Evolutionary conservation across 176 grass and related monocot genomes (phyloP).

Genomic region (Dendrocalamus sinicus): DNA sequence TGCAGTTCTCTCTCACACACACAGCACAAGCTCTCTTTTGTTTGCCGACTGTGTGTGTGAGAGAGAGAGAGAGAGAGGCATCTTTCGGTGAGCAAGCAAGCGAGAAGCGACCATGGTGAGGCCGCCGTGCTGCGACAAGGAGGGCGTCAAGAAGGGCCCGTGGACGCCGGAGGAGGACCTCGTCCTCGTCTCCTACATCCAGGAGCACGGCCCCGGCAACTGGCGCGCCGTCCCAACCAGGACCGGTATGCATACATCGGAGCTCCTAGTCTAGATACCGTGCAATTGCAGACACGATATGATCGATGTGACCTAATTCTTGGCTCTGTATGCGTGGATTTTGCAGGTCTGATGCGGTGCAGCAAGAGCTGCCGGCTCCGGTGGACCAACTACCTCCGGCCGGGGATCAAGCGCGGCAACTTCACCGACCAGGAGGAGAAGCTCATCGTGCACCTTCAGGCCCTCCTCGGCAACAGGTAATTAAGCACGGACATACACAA

Average conservation of each 20-base stretch:
- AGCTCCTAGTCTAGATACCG: neutral
- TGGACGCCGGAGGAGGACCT: constrained; percentile 98
- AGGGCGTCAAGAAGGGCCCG: constrained; percentile 89
- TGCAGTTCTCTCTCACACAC: too few relatives aligned
- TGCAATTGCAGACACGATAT: neutral
- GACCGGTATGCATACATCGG: constrained; percentile 43
- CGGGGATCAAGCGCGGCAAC: constrained; percentile 88
- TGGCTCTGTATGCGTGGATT: constrained; percentile 17
- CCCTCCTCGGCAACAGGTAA: constrained; percentile 79
- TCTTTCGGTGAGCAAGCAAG: neutral
- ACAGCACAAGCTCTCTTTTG: neutral
- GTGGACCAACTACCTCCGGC: constrained; percentile 91
- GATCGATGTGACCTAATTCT: neutral
- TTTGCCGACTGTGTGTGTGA: too few relatives aligned
- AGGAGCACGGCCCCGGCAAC: constrained; percentile 87
- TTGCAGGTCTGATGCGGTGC: constrained; percentile 77
- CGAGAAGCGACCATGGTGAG: constrained; percentile 61
- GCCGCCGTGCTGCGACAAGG: constrained; percentile 88
- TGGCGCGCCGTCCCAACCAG: constrained; percentile 73
- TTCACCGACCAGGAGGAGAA: constrained; percentile 91
- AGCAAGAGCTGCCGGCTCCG: constrained; percentile 92
- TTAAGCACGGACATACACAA: neutral
- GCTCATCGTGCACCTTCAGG: constrained; percentile 95
- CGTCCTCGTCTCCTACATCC: constrained; percentile 87
- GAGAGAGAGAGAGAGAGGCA: neutral